Conservation (phyloP, 768 basidiomycete genomes). For the Boletus rex-veris region DNA sequence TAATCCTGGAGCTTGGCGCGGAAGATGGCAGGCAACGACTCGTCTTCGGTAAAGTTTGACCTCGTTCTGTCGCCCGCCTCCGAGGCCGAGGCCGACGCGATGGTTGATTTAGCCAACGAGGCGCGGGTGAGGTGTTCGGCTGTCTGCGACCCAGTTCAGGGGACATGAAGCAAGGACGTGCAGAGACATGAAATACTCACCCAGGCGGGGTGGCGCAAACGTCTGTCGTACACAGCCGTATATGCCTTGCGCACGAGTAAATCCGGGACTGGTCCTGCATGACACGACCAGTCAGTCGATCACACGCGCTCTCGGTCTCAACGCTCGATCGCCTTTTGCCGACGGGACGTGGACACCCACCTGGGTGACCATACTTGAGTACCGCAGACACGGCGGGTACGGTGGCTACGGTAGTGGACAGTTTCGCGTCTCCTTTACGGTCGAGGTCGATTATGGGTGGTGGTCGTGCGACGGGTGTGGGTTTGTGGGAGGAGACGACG, state of each 20-base stretch:
- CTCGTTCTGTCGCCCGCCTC: slow-evolving; percentile 64
- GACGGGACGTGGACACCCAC: slow-evolving; percentile 6
- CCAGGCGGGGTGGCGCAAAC: slow-evolving; percentile 91
- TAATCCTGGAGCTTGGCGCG: slow-evolving; percentile 86
- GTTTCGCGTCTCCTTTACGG: slow-evolving; percentile 39
- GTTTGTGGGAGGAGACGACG: slow-evolving; percentile 38
- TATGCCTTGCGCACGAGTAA: slow-evolving; percentile 78
- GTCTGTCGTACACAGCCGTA: slow-evolving; percentile 85
- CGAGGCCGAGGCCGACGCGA: slow-evolving; percentile 33
- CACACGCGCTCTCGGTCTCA: not conserved
- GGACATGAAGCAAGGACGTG: too few species aligned
- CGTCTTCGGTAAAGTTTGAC: slow-evolving; percentile 83
- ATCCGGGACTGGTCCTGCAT: slow-evolving; percentile 81
- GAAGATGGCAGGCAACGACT: slow-evolving; percentile 68
- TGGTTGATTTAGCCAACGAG: slow-evolving; percentile 54
- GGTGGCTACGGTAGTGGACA: slow-evolving; percentile 36
- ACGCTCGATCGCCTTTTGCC: not conserved
- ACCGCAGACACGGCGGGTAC: slow-evolving; percentile 35
- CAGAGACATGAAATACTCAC: slow-evolving; percentile 38
- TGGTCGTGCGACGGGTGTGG: slow-evolving; percentile 12
- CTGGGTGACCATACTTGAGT: slow-evolving; percentile 43
- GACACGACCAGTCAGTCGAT: slow-evolving; percentile 11
- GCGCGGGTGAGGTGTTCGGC: slow-evolving; percentile 90
- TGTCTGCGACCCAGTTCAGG: slow-evolving; percentile 49
- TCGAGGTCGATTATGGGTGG: slow-evolving; percentile 45